phyloP scores from a whole-genome alignment of 768 basidiomycete genomes.

The Calvatia gigantea region DNA sequence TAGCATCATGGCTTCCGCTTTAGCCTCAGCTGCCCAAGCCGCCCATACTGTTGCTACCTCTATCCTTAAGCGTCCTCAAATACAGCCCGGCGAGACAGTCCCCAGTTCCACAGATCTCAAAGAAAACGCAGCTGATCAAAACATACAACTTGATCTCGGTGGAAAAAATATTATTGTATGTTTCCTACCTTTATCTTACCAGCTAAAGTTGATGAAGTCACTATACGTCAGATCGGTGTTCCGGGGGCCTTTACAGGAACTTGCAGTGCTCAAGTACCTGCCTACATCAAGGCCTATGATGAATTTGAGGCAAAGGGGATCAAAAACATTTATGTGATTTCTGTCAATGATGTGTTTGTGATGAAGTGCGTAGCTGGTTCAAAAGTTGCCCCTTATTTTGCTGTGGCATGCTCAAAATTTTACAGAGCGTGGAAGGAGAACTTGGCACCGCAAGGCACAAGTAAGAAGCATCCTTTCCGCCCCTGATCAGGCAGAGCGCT shows the following conservation, averaged over 20 bases:
- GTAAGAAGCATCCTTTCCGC: conserved; percentile 31
- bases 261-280: conserved; percentile 61
- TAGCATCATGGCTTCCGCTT: conserved; percentile 43
- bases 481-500: neutral
- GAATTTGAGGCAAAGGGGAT: conserved; percentile 78
- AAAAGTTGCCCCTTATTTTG: too few relatives aligned
- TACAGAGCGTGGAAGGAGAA: conserved; percentile 65
- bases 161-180: conserved; percentile 66
- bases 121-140: conserved; percentile 47
- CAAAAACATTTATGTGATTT: conserved; percentile 64
- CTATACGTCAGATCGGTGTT: conserved; percentile 52
- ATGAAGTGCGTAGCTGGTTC: conserved; percentile 37
- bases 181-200: conserved; percentile 8
- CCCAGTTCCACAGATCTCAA: conserved; percentile 50
- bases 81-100: conserved; percentile 45
- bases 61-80: conserved; percentile 44
- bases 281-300: conserved; percentile 63
- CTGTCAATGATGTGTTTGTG: conserved; percentile 80
- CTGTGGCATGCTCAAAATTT: neutral
- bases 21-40: conserved; percentile 43
- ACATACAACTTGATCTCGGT: conserved; percentile 40
- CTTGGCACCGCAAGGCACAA: conserved; percentile 52
- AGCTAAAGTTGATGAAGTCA: neutral
- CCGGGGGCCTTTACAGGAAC: conserved; percentile 77
- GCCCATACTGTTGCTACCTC: conserved; percentile 54